phyloP scores from a whole-genome alignment of 495 filamentous ascomycete species.

The Aspergillus conjunctus region DNA sequence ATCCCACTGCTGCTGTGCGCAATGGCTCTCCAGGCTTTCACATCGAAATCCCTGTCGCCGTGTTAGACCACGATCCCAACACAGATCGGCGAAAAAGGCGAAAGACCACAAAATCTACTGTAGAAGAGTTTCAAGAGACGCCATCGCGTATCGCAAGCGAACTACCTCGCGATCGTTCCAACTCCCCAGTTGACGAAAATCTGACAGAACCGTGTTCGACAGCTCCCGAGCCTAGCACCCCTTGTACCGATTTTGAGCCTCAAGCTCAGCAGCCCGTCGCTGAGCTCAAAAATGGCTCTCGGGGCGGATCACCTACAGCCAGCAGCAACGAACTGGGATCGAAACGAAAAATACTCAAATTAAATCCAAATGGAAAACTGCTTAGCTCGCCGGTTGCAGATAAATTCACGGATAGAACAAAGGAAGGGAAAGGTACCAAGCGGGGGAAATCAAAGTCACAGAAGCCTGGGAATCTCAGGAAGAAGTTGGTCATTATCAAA shows the following conservation, averaged over 20 bases:
- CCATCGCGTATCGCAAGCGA: not conserved
- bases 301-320: not conserved
- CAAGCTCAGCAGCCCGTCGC: not conserved
- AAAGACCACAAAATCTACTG: conserved; percentile 45
- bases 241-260: not conserved
- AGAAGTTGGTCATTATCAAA: conserved; percentile 46
- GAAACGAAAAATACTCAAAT: conserved; percentile 51
- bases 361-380: conserved; percentile 60
- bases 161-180: not conserved
- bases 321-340: conserved; percentile 16
- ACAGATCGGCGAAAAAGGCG: conserved; percentile 50
- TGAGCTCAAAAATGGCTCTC: not conserved
- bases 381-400: conserved; percentile 50
- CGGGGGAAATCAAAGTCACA: conserved; percentile 21
- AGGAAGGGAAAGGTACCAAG: conserved; percentile 29
- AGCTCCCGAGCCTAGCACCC: not conserved
- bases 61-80: conserved; percentile 47
- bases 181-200: not conserved
- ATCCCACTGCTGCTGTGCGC: conserved; percentile 8
- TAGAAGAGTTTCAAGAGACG: too few relatives aligned
- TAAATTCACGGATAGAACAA: conserved; percentile 27
- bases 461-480: conserved; percentile 25
- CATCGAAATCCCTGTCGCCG: conserved; percentile 6
- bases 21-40: conserved; percentile 8
- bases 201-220: not conserved